A percentile compares a stretch with the other conserved stretches of the same genome.
Evolutionary conservation across 2,329 filamentous ascomycete genomes (phyloP).

Genomic region (Aspergillus clavatus): DNA sequence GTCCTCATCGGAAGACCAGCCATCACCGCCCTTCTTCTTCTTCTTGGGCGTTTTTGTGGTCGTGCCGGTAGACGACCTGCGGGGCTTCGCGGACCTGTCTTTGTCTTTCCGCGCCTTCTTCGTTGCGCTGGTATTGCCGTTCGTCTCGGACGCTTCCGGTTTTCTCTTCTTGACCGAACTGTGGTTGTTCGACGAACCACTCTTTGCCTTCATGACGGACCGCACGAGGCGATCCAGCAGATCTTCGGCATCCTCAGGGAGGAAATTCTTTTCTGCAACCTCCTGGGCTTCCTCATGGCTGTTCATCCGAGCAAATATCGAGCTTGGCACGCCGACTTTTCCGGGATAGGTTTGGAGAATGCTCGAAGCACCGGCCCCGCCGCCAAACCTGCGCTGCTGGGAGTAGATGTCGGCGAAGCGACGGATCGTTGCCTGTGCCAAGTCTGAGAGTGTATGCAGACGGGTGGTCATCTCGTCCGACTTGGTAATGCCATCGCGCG

Average conservation of each 20-base stretch:
- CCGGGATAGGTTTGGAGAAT: constrained; percentile 76
- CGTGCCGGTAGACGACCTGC: constrained; percentile 31
- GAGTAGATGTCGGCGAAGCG: constrained; percentile 81
- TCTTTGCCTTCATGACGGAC: constrained; percentile 59
- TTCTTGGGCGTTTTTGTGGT: constrained; percentile 32
- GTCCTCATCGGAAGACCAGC: constrained; percentile 37
- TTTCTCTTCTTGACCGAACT: constrained; percentile 40
- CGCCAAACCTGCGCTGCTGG: constrained; percentile 55
- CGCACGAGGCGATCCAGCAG: constrained; percentile 73
- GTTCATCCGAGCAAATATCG: constrained; percentile 69
- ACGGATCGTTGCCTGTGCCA: constrained; percentile 75
- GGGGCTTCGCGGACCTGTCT: constrained; percentile 23
- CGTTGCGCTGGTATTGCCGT: constrained; percentile 18
- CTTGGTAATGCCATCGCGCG: constrained; percentile 68
- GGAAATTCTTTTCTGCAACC: constrained; percentile 79
- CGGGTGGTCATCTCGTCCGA: constrained; percentile 42
- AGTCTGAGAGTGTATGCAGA: constrained; percentile 81
- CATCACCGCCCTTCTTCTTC: constrained; percentile 37
- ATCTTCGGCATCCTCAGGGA: constrained; percentile 72
- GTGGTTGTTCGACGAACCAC: constrained; percentile 25
- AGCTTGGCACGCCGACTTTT: constrained; percentile 74
- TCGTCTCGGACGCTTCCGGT: constrained; percentile 29
- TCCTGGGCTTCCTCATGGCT: constrained; percentile 75
- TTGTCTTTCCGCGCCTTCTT: constrained; percentile 34
- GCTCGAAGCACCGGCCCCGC: constrained; percentile 35